Evolutionary conservation across 768 basidiomycete species (phyloP).

Genomic region (Trametes cinnabarina): DNA sequence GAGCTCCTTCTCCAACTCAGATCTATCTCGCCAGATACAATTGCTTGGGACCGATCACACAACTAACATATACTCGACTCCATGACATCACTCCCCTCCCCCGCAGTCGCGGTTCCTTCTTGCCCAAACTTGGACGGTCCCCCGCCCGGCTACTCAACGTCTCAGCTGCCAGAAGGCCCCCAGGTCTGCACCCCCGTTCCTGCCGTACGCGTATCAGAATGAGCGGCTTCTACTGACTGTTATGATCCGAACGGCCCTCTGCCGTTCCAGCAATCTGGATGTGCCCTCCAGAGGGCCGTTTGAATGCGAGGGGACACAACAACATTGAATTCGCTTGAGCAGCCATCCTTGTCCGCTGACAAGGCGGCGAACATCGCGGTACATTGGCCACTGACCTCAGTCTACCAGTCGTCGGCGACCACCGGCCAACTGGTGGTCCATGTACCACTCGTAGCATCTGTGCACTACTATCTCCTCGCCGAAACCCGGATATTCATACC

Average conservation of each 20-base stretch:
- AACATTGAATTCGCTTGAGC: too few species aligned
- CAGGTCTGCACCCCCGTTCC: conserved; percentile 9
- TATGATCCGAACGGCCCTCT: background rate
- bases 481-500: too few species aligned
- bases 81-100: conserved; percentile 14
- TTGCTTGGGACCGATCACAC: conserved; percentile 1
- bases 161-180: background rate
- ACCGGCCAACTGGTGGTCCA: too few species aligned
- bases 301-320: too few species aligned
- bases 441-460: too few species aligned
- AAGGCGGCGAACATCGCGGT: too few species aligned
- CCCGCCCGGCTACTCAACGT: conserved; percentile 8
- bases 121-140: conserved; percentile 2
- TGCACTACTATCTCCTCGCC: too few species aligned
- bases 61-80: conserved; percentile 3
- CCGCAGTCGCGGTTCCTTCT: conserved; percentile 8
- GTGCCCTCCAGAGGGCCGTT: too few species aligned
- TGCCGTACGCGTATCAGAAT: background rate
- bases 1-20: conserved; percentile 7
- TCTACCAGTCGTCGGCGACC: too few species aligned
- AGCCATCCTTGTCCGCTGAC: too few species aligned
- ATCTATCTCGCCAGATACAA: conserved; percentile 8
- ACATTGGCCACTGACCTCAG: too few species aligned
- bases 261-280: too few species aligned
- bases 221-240: background rate